Evolutionary conservation across 2,329 filamentous ascomycete genomes (phyloP).

Genomic region (Zasmidium angulare): DNA sequence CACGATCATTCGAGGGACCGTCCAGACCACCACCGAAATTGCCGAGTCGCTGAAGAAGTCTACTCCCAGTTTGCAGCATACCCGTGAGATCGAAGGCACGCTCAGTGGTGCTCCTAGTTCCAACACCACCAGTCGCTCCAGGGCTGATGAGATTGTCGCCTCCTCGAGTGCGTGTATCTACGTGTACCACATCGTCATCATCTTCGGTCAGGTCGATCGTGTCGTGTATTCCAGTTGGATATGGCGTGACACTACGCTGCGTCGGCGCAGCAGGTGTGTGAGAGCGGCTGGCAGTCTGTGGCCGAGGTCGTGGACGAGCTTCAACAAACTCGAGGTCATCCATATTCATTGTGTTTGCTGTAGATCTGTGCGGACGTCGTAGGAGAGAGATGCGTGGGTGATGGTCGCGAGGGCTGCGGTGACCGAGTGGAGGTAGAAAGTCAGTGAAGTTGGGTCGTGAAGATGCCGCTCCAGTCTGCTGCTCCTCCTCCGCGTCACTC

Average conservation of each 20-base stretch:
- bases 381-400: slow-evolving; percentile 20
- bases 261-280: slow-evolving; percentile 11
- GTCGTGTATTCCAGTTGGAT: slow-evolving; percentile 21
- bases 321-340: slow-evolving; percentile 53
- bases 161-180: slow-evolving; percentile 20
- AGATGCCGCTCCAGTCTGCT: slow-evolving; percentile 8
- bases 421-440: slow-evolving; percentile 11
- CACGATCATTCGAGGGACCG: background rate
- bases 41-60: background rate
- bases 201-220: slow-evolving; percentile 37
- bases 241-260: slow-evolving; percentile 24
- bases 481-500: slow-evolving; percentile 17
- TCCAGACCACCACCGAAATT: background rate
- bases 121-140: slow-evolving; percentile 22
- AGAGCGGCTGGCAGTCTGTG: slow-evolving; percentile 16
- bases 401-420: slow-evolving; percentile 6
- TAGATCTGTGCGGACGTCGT: slow-evolving; percentile 12
- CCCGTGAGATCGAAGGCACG: background rate
- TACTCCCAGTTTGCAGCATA: slow-evolving; percentile 1
- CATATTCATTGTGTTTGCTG: slow-evolving; percentile 11
- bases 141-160: slow-evolving; percentile 28
- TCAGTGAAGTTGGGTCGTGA: slow-evolving; percentile 12
- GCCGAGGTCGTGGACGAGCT: slow-evolving; percentile 17
- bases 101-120: slow-evolving; percentile 17
- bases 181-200: slow-evolving; percentile 34